Conservation (phyloP, 495 filamentous ascomycete species). For the Trypethelium eluteriae region DNA sequence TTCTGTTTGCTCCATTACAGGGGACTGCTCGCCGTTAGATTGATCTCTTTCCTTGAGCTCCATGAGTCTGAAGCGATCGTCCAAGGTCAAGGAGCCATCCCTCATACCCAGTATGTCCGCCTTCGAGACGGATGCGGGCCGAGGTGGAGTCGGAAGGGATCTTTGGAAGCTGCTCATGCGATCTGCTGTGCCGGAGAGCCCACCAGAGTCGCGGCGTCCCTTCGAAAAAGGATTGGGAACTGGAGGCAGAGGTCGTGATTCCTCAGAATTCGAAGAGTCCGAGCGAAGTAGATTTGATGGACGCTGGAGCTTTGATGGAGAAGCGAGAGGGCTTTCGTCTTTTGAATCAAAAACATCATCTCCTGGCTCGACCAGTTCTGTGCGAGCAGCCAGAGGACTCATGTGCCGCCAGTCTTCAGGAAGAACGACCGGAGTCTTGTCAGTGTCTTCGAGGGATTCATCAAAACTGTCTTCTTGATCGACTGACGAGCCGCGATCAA, state of each 20-base stretch:
- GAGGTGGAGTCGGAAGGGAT: slow-evolving; percentile 58
- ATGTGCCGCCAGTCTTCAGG: slow-evolving; percentile 92
- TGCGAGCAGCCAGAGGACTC: slow-evolving; percentile 51
- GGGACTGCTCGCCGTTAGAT: not conserved
- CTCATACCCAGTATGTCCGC: slow-evolving; percentile 62
- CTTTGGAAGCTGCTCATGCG: slow-evolving; percentile 52
- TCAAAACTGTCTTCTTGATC: slow-evolving; percentile 87
- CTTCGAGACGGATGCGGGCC: slow-evolving; percentile 55
- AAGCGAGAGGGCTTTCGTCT: slow-evolving; percentile 57
- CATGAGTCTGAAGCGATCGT: slow-evolving; percentile 76
- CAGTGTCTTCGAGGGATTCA: slow-evolving; percentile 84
- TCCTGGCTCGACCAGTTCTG: slow-evolving; percentile 44
- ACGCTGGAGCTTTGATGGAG: slow-evolving; percentile 27
- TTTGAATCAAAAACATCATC: slow-evolving; percentile 66
- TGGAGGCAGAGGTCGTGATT: slow-evolving; percentile 34
- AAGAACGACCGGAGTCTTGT: slow-evolving; percentile 92
- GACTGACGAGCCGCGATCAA: slow-evolving; percentile 56
- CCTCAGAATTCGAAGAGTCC: slow-evolving; percentile 9
- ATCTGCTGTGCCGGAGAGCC: slow-evolving; percentile 55
- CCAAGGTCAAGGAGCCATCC: slow-evolving; percentile 64
- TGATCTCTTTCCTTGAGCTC: slow-evolving; percentile 52
- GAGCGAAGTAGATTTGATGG: not conserved
- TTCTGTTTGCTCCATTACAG: slow-evolving; percentile 33
- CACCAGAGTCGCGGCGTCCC: slow-evolving; percentile 33
- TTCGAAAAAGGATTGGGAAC: slow-evolving; percentile 26